These are phyloP conservation scores for Aspergillus transmontanensis DNA, from an alignment of 2,329 filamentous ascomycete genomes.

Conservation along the genomic window DNA sequence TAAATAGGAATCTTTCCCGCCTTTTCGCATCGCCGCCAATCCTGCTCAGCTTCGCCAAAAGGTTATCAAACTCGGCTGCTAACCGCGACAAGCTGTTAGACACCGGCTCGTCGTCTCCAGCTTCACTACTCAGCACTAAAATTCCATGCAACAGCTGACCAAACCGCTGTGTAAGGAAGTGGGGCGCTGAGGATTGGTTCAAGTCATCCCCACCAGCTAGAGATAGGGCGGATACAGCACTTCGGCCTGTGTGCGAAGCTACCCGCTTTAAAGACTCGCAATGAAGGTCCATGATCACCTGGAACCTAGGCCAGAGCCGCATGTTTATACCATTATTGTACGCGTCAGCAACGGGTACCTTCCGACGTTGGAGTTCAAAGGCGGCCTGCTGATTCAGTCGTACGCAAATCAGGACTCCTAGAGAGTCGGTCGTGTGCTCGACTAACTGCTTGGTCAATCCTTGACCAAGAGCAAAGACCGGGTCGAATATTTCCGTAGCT, in stretches of 20 bases:
- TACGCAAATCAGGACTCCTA: conserved; percentile 89
- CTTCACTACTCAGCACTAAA: conserved; percentile 79
- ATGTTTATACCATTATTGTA: conserved; percentile 96
- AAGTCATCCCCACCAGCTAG: conserved; percentile 52
- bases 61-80: conserved; percentile 78
- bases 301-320: conserved; percentile 94
- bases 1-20: conserved; percentile 84
- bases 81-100: conserved; percentile 76
- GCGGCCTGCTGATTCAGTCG: conserved; percentile 91
- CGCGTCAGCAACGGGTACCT: conserved; percentile 82
- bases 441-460: conserved; percentile 74
- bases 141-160: conserved; percentile 89
- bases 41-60: conserved; percentile 76
- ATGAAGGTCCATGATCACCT: conserved; percentile 90
- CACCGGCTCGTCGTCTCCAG: conserved; percentile 91
- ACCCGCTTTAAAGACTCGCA: conserved; percentile 77
- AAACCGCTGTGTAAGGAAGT: conserved; percentile 92
- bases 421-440: conserved; percentile 75
- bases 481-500: conserved; percentile 85
- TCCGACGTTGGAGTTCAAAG: conserved; percentile 89
- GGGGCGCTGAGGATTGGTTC: conserved; percentile 65
- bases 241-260: conserved; percentile 50
- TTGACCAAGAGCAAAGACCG: conserved; percentile 83
- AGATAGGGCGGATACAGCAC: conserved; percentile 56
- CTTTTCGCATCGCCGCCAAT: conserved; percentile 77